Evolutionary conservation across 1,139 yeast genomes (phyloP).

Genomic region (Pneumocystis carinii): DNA sequence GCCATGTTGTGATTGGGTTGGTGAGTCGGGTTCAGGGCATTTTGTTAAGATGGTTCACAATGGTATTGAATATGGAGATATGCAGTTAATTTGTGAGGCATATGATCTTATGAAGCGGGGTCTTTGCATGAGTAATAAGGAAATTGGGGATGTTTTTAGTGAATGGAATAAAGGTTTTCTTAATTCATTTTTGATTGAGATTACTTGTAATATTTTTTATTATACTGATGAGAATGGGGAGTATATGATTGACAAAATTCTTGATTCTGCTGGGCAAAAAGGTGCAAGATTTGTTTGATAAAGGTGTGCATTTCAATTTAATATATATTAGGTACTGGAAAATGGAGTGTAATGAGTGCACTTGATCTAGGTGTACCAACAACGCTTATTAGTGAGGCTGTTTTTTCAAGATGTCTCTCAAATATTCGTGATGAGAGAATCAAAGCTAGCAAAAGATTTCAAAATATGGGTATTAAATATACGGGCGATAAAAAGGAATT

Average conservation of each 20-base stretch:
- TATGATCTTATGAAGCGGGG: slow-evolving; percentile 91
- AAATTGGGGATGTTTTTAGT: slow-evolving; percentile 83
- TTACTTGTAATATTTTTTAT: slow-evolving; percentile 86
- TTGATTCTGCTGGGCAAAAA: slow-evolving; percentile 97
- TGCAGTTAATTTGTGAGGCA: slow-evolving; percentile 98
- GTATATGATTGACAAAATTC: slow-evolving; percentile 89
- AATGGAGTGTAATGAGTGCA: slow-evolving; percentile 98
- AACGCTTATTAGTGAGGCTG: slow-evolving; percentile 97
- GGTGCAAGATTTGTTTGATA: slow-evolving; percentile 22
- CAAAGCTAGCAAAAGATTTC: slow-evolving; percentile 60
- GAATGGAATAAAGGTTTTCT: slow-evolving; percentile 96
- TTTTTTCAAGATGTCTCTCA: slow-evolving; percentile 89
- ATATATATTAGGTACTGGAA: slow-evolving; percentile 59
- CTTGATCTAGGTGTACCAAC: slow-evolving; percentile 97
- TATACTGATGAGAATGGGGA: slow-evolving; percentile 74
- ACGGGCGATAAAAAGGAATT: neutral
- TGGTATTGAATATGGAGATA: slow-evolving; percentile 99
- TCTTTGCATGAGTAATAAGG: slow-evolving; percentile 79
- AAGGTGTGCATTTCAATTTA: neutral
- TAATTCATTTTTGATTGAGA: slow-evolving; percentile 93
- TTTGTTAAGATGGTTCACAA: slow-evolving; percentile 99
- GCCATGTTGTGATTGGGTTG: slow-evolving; percentile 99
- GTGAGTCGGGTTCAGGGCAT: slow-evolving; percentile 98
- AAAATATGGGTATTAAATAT: slow-evolving; percentile 42
- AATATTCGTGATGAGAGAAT: slow-evolving; percentile 84